phyloP scores from a whole-genome alignment of 179 eudicot species.

The Gypsophila paniculata region DNA sequence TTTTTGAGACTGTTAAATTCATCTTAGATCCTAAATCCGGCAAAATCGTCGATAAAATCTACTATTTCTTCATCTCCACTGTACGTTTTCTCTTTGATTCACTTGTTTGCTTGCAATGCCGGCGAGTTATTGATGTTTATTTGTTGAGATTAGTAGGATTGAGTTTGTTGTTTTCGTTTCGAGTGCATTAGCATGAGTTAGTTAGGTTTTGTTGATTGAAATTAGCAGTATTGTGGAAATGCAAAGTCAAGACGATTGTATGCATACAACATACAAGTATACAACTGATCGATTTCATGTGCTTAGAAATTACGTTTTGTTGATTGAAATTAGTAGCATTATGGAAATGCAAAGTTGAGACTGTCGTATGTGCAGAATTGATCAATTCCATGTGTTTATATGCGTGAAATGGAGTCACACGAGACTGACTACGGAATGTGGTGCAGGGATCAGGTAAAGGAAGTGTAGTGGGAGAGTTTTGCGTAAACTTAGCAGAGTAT shows the following conservation, averaged over 20 bases:
- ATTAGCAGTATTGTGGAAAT: not conserved
- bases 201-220: slow-evolving; percentile 7
- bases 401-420: too few species aligned
- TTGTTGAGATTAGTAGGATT: too few species aligned
- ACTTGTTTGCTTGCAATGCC: not conserved
- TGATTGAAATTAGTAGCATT: too few species aligned
- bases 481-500: slow-evolving; percentile 78
- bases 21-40: slow-evolving; percentile 69
- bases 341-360: too few species aligned
- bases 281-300: too few species aligned
- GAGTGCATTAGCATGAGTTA: not conserved
- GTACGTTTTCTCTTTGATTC: slow-evolving; percentile 32
- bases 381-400: too few species aligned
- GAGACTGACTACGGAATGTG: not conserved
- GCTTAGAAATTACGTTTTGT: too few species aligned
- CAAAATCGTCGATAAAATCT: slow-evolving; percentile 75
- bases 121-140: too few species aligned
- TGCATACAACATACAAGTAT: too few species aligned
- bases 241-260: not conserved
- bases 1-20: slow-evolving; percentile 69
- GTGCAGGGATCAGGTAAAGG: slow-evolving; percentile 72
- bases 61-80: slow-evolving; percentile 65
- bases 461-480: slow-evolving; percentile 80
- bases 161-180: not conserved
- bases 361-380: too few species aligned